These are phyloP conservation scores for Zea luxurians DNA, from an alignment of 176 grass and related monocot genomes.

Conservation along the genomic window DNA sequence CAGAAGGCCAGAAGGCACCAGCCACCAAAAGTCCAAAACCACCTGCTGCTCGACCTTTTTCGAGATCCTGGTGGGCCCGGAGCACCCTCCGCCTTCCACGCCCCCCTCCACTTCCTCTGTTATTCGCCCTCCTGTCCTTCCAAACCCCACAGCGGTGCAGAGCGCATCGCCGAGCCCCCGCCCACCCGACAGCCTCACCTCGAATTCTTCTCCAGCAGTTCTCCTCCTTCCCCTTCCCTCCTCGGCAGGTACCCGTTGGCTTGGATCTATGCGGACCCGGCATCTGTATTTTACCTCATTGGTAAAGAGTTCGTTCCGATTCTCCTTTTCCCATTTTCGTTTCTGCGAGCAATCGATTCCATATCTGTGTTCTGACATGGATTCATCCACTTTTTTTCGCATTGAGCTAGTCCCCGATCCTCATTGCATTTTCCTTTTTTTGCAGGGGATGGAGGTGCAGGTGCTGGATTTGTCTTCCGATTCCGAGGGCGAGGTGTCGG, in stretches of 20 bases:
- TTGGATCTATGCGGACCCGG: constrained; percentile 9
- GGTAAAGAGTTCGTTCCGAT: constrained; percentile 7
- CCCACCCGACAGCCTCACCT: not conserved
- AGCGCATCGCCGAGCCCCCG: not conserved
- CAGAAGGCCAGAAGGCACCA: too few species aligned
- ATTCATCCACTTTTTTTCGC: not conserved
- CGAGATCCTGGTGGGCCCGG: constrained; percentile 1
- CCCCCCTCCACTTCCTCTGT: not conserved
- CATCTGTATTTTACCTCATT: not conserved
- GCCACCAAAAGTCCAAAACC: too few species aligned
- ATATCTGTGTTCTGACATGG: not conserved
- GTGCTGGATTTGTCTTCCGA: constrained; percentile 42
- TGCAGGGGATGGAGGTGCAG: constrained; percentile 51
- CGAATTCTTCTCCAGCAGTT: not conserved
- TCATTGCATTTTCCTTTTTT: not conserved
- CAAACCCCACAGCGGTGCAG: not conserved
- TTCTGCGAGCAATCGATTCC: not conserved
- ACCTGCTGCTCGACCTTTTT: not conserved
- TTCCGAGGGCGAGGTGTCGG: constrained; percentile 33
- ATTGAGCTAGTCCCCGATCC: not conserved
- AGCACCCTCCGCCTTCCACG: not conserved
- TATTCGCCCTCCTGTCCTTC: not conserved
- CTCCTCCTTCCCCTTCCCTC: not conserved
- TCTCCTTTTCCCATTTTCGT: not conserved
- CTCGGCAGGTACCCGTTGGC: not conserved